Base-by-base conservation (phyloP, 129 eudicot genomes). In the Chrysanthemum makinoi region DNA sequence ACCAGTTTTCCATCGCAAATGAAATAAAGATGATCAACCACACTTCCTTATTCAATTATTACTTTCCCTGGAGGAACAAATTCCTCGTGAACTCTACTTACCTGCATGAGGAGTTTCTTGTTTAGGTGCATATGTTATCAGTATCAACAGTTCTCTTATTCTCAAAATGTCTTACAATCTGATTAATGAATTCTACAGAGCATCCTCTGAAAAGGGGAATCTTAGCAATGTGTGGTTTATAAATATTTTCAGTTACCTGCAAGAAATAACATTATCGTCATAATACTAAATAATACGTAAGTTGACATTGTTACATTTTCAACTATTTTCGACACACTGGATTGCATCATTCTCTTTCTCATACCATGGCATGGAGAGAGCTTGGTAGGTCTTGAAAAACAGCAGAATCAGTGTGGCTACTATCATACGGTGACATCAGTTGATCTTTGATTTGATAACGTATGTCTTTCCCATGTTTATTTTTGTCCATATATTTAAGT, bases 21-120 rank as follows among this genome's bases (percentile, higher is more conserved):
- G 77, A 94, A 87, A 77, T 94, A 94, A 62, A 94, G 87, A 71
- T 94, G 98, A 72, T 94, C 98, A 54, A 89, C 96, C 12, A 79
- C 91, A 75, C 82, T 80, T 72, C 95, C 98, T 39, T 89, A 93
- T 76, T 94, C 98, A 87, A 87, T 78, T 61, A 94, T 87, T 4
- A 89, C 86, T 85, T 94, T 96, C 64, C 98, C 98, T 1, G 98
- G 95, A 55, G 86, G 93, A 66, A 87, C 89, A 80, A 94, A 94
- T 74, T 94, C 98, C 74, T 94, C 98, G 33, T 85, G 97, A 39
- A 94, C 89, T 77, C 88, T 60, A 26, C 43, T 8, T 22, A 60
- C 65, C 65, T 60, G 33, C 16, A 60, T 22, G 1, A 60, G 7
- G 14, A 11, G 44, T 22, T 3, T n/a, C n/a, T 60, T 43, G 18